phyloP scores from a whole-genome alignment of 192 early-diverging fungal species.

The Umbelopsis sp. region DNA sequence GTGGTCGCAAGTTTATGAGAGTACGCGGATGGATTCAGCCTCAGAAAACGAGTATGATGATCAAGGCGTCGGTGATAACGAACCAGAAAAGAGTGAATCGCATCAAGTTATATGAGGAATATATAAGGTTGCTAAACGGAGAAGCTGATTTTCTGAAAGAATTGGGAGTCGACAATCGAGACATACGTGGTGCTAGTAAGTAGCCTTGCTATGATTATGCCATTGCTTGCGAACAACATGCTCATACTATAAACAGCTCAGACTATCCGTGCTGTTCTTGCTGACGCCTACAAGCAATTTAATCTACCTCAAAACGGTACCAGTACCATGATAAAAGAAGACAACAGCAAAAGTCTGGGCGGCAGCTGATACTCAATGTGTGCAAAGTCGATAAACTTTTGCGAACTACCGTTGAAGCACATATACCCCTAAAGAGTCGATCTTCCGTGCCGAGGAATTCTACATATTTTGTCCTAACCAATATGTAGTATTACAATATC shows the following conservation, averaged over 20 bases:
- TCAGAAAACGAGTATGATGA: constrained; percentile 49
- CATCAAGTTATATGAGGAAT: constrained; percentile 35
- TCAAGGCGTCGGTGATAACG: constrained; percentile 44
- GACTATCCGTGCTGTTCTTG: too few relatives aligned
- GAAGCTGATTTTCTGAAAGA: constrained; percentile 40
- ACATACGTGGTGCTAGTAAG: constrained; percentile 42
- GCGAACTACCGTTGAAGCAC: neutral
- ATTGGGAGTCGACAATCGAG: constrained; percentile 30
- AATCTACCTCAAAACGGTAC: too few relatives aligned
- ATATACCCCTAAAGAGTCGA: neutral
- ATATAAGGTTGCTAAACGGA: constrained; percentile 34
- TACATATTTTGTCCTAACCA: too few relatives aligned
- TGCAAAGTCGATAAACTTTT: neutral
- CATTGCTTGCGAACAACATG: too few relatives aligned
- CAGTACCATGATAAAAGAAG: too few relatives aligned
- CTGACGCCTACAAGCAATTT: too few relatives aligned
- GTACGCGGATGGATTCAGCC: constrained; percentile 49
- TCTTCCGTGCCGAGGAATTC: neutral
- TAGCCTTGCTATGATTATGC: neutral
- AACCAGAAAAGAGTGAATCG: constrained; percentile 40
- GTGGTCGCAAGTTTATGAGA: constrained; percentile 43
- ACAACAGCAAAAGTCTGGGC: neutral
- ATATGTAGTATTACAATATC: too few relatives aligned
- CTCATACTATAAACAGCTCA: too few relatives aligned
- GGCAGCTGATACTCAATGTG: neutral